Conservation (phyloP, 768 basidiomycete species). For the Vararia minispora region DNA sequence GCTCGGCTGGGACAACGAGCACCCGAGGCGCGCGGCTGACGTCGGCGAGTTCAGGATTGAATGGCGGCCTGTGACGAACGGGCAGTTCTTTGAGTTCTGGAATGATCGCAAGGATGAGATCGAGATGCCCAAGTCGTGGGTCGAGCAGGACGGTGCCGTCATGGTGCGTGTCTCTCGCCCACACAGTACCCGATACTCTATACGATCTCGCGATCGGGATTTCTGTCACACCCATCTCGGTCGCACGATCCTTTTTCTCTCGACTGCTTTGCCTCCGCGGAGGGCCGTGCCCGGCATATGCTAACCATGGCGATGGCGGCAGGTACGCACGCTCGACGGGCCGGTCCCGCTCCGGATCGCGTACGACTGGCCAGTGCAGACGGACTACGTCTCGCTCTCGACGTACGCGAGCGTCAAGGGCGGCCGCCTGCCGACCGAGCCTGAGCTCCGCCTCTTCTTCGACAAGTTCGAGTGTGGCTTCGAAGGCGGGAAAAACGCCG, state of each 20-base stretch:
- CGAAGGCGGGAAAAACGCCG: slow-evolving; percentile 70
- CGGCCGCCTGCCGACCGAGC: slow-evolving; percentile 88
- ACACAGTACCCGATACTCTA: not conserved
- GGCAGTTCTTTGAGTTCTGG: slow-evolving; percentile 70
- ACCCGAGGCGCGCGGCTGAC: slow-evolving; percentile 48
- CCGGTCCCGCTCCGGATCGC: slow-evolving; percentile 70
- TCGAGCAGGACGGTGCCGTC: slow-evolving; percentile 36
- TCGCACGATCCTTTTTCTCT: too few relatives aligned
- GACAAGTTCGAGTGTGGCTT: slow-evolving; percentile 65
- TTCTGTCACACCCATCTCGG: too few relatives aligned
- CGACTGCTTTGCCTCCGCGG: too few relatives aligned
- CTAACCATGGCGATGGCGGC: not conserved
- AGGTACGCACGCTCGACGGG: slow-evolving; percentile 84
- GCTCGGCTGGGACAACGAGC: slow-evolving; percentile 95
- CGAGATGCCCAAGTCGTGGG: slow-evolving; percentile 66
- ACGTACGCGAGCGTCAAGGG: slow-evolving; percentile 78
- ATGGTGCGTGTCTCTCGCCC: slow-evolving; percentile 26
- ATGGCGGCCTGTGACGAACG: slow-evolving; percentile 82
- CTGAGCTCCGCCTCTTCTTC: slow-evolving; percentile 73
- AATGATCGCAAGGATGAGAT: slow-evolving; percentile 31
- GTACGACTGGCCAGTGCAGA: slow-evolving; percentile 76
- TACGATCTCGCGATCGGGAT: not conserved
- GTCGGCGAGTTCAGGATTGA: slow-evolving; percentile 68
- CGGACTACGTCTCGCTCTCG: slow-evolving; percentile 68
- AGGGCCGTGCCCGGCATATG: too few relatives aligned